These are phyloP conservation scores for Pugionium cornutum DNA, from an alignment of 345 rosid species.

Conservation along the genomic window DNA sequence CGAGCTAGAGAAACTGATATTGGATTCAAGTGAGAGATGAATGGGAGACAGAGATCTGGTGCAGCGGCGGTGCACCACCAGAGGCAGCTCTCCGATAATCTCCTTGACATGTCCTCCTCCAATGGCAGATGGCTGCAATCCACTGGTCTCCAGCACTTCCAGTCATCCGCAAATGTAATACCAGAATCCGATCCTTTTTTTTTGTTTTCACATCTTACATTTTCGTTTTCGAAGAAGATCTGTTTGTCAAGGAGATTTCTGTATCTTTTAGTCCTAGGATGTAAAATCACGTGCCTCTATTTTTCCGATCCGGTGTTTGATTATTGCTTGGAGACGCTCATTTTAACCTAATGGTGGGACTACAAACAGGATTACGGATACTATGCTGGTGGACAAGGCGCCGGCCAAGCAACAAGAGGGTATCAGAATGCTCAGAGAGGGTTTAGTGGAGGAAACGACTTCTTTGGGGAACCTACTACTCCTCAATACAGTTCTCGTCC, in stretches of 20 bases:
- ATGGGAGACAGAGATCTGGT: conserved; percentile 88
- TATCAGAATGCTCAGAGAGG: conserved; percentile 67
- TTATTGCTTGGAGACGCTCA: neutral
- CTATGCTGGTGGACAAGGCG: conserved; percentile 51
- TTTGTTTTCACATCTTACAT: neutral
- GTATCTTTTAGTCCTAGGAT: neutral
- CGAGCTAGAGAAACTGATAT: conserved; percentile 30
- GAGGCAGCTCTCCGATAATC: conserved; percentile 76
- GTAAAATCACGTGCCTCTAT: neutral
- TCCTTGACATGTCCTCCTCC: conserved; percentile 60
- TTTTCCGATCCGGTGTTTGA: conserved; percentile 27
- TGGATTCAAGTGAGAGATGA: conserved; percentile 40
- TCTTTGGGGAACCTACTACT: conserved; percentile 65
- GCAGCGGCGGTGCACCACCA: conserved; percentile 74
- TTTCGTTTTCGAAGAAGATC: conserved; percentile 20
- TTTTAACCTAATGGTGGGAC: no score
- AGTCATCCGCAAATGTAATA: conserved; percentile 29
- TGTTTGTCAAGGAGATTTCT: neutral
- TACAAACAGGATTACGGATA: conserved; percentile 71
- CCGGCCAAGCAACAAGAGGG: conserved; percentile 64
- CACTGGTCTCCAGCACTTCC: neutral
- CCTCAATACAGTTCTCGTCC: conserved; percentile 73
- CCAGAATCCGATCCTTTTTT: conserved; percentile 19
- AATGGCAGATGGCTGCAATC: conserved; percentile 96
- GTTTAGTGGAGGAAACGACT: conserved; percentile 64